These are phyloP conservation scores for Pilasporangium apinafurcum DNA, from an alignment of 352 stramenopile species.

Conservation along the genomic window DNA sequence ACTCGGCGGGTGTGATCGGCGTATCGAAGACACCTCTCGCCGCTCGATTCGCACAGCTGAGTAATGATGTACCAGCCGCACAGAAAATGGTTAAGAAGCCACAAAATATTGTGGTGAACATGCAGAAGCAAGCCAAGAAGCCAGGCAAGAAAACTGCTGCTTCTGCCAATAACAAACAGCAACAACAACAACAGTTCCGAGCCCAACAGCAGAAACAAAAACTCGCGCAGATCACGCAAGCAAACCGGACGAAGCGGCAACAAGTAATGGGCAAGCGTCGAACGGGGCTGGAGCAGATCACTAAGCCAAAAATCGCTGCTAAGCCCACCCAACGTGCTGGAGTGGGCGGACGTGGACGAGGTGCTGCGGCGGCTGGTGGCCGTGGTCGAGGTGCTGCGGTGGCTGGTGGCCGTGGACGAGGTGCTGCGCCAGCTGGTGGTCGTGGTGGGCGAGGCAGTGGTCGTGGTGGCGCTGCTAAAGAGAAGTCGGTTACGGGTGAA, in stretches of 20 bases:
- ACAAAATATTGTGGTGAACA: constrained; percentile 8
- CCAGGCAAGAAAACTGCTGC: constrained; percentile 14
- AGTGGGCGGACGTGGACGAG: constrained; percentile 14
- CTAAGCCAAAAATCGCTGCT: constrained; percentile 17
- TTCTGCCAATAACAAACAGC: constrained; percentile 9
- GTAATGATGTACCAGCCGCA: constrained; percentile 27
- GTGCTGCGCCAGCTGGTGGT: constrained; percentile 9
- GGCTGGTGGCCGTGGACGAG: constrained; percentile 10
- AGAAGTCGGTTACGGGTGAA: constrained; percentile 53
- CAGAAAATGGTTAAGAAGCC: constrained; percentile 6
- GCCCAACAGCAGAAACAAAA: constrained; percentile 61
- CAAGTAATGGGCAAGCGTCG: constrained; percentile 66
- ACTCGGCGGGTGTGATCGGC: constrained; percentile 43
- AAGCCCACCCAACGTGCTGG: constrained; percentile 23
- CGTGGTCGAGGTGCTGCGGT: constrained; percentile 10
- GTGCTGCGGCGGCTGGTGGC: constrained; percentile 9
- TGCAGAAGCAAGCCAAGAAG: constrained; percentile 6
- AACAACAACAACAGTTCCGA: constrained; percentile 13
- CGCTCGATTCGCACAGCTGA: constrained; percentile 65
- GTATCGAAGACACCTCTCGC: constrained; percentile 65
- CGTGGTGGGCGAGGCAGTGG: constrained; percentile 20
- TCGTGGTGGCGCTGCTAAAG: constrained; percentile 22
- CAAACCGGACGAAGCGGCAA: constrained; percentile 69
- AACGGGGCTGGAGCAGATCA: constrained; percentile 39
- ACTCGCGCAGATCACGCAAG: constrained; percentile 49